Conservation (phyloP, 345 rosid genomes). For the Eucalyptus leucophloia region DNA sequence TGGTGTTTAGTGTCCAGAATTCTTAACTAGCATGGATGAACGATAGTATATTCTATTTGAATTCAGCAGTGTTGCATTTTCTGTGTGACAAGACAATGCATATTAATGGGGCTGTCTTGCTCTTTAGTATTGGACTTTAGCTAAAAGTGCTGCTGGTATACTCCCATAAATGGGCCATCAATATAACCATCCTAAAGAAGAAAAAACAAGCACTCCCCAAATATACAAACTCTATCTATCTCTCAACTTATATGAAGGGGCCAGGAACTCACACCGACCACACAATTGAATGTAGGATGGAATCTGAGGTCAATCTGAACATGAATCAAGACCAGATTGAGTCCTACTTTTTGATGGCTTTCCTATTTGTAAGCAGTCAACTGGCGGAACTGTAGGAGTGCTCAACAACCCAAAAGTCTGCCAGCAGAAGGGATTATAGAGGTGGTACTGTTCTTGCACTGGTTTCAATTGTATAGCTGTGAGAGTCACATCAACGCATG, state of each 20-base stretch:
- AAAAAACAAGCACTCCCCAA: slow-evolving; percentile 1
- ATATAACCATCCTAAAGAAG: slow-evolving; percentile 1
- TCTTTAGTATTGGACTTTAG: background rate
- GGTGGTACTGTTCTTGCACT: slow-evolving; percentile 52
- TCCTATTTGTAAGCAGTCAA: slow-evolving; percentile 72
- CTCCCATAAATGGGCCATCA: background rate
- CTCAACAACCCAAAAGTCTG: slow-evolving; percentile 70
- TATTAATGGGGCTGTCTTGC: background rate
- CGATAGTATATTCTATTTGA: background rate
- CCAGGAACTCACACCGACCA: slow-evolving; percentile 35
- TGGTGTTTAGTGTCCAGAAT: background rate
- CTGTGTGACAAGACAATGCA: background rate
- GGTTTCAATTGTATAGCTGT: slow-evolving; percentile 64
- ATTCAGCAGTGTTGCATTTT: background rate
- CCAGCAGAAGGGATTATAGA: slow-evolving; percentile 93
- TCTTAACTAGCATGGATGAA: background rate
- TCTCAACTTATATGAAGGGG: slow-evolving; percentile 40
- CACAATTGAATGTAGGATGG: slow-evolving; percentile 17
- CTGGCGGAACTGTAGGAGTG: slow-evolving; percentile 80
- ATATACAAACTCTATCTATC: slow-evolving; percentile 13
- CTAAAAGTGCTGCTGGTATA: background rate
- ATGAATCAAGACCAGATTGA: slow-evolving; percentile 46
- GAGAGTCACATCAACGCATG: slow-evolving; percentile 74
- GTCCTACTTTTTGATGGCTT: slow-evolving; percentile 69
- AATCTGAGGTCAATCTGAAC: slow-evolving; percentile 23